Conservation (phyloP, 192 early-diverging fungal genomes). For the Gonapodya sp. region DNA sequence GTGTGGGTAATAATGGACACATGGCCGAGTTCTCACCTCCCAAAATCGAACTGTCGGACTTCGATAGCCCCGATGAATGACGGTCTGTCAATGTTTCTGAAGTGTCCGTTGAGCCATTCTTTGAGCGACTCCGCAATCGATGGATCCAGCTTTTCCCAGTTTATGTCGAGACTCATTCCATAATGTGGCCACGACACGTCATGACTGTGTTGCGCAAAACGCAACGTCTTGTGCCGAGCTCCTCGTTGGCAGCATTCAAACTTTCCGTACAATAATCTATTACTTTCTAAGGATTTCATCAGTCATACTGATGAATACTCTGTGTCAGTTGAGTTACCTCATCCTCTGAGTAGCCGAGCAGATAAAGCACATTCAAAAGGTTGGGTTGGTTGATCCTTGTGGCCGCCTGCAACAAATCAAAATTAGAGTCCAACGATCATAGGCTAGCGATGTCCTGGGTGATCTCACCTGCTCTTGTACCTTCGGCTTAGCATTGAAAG, state of each 20-base stretch:
- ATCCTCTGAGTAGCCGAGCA: slow-evolving; percentile 79
- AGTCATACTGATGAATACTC: background rate
- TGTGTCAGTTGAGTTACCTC: slow-evolving; percentile 24
- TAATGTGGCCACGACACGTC: background rate
- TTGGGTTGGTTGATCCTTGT: slow-evolving; percentile 91
- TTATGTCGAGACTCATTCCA: slow-evolving; percentile 37
- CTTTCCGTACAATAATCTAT: no score
- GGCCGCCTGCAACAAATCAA: slow-evolving; percentile 40
- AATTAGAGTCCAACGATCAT: background rate
- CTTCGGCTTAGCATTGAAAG: slow-evolving; percentile 95
- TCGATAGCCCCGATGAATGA: slow-evolving; percentile 37
- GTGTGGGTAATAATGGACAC: background rate
- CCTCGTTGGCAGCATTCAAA: no score
- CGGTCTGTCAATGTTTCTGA: slow-evolving; percentile 33
- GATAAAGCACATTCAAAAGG: slow-evolving; percentile 75
- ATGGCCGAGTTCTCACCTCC: slow-evolving; percentile 2
- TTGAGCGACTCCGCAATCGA: slow-evolving; percentile 27
- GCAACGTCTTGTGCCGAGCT: no score
- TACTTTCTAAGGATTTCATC: background rate
- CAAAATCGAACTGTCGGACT: slow-evolving; percentile 43
- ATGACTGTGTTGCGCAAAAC: background rate
- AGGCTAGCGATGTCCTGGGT: background rate
- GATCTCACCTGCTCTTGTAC: slow-evolving; percentile 71
- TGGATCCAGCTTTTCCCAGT: slow-evolving; percentile 39
- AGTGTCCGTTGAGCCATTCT: slow-evolving; percentile 38